Evolutionary conservation across 345 rosid genomes (phyloP).

Genomic region (Acer negundo): DNA sequence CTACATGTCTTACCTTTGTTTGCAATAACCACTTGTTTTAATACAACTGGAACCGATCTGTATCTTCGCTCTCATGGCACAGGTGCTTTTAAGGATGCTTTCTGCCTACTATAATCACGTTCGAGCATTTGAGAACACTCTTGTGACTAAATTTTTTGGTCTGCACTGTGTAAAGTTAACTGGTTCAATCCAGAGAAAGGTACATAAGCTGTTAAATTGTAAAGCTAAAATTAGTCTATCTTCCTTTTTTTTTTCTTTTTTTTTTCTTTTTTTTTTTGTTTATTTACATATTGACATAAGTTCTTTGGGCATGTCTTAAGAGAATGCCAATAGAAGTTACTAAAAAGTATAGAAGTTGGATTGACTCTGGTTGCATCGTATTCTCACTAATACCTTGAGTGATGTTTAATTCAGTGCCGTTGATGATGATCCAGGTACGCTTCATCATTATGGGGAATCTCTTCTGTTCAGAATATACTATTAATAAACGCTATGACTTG

Average conservation of each 20-base stretch:
- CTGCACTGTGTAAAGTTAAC: slow-evolving; percentile 83
- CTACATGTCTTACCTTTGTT: background rate
- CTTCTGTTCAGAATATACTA: slow-evolving; percentile 70
- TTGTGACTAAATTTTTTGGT: slow-evolving; percentile 80
- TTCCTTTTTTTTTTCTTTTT: background rate
- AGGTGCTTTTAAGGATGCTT: slow-evolving; percentile 97
- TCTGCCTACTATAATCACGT: slow-evolving; percentile 85
- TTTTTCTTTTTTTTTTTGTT: no score
- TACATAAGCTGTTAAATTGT: slow-evolving; percentile 18
- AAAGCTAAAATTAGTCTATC: background rate
- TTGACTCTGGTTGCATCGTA: background rate
- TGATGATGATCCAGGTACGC: slow-evolving; percentile 57
- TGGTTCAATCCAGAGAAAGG: slow-evolving; percentile 89
- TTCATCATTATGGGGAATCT: slow-evolving; percentile 96
- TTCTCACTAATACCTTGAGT: background rate
- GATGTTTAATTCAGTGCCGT: background rate
- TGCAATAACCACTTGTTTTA: background rate
- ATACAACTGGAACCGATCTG: background rate
- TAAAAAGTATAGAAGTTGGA: no score
- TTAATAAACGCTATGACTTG: slow-evolving; percentile 85
- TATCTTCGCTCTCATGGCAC: slow-evolving; percentile 6
- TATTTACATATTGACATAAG: background rate
- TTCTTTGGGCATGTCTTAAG: background rate
- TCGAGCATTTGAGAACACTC: slow-evolving; percentile 77
- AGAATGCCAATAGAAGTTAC: no score